These are phyloP conservation scores for Aspergillus tanneri DNA, from an alignment of 2,329 filamentous ascomycete genomes.

Conservation along the genomic window DNA sequence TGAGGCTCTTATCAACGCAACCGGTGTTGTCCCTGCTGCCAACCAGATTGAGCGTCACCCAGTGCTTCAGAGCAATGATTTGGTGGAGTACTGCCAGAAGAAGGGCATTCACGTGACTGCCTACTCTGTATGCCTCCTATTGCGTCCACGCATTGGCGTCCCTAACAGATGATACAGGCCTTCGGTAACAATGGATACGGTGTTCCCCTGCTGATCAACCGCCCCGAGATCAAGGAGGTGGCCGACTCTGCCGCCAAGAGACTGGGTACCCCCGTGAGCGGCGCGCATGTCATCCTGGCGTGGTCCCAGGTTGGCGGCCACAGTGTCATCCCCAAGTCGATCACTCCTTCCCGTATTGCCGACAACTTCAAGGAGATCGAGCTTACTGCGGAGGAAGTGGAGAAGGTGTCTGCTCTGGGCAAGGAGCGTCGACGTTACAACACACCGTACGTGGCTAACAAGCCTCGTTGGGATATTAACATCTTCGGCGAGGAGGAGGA, in stretches of 20 bases:
- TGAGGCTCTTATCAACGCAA: conserved; percentile 55
- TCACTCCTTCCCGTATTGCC: conserved; percentile 43
- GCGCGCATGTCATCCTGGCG: conserved; percentile 41
- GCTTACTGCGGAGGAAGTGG: conserved; percentile 39
- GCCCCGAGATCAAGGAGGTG: conserved; percentile 62
- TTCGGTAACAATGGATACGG: conserved; percentile 61
- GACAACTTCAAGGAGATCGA: conserved; percentile 47
- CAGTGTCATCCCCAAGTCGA: conserved; percentile 46
- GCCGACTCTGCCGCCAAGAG: conserved; percentile 55
- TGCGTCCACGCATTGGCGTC: neutral
- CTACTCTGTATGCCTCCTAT: conserved; percentile 52
- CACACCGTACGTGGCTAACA: conserved; percentile 39
- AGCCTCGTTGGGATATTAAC: conserved; percentile 58
- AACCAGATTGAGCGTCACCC: conserved; percentile 72
- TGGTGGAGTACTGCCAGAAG: conserved; percentile 57
- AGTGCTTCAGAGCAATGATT: conserved; percentile 61
- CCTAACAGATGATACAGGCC: conserved; percentile 31
- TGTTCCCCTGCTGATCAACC: conserved; percentile 63
- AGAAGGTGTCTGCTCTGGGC: conserved; percentile 35
- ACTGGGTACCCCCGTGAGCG: conserved; percentile 34
- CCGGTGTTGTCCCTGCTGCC: conserved; percentile 59
- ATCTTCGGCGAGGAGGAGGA: conserved; percentile 57
- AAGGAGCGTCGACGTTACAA: conserved; percentile 39
- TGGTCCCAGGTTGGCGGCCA: conserved; percentile 43
- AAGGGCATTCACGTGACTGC: conserved; percentile 62